Evolutionary conservation across 2,329 filamentous ascomycete genomes (phyloP).

Genomic region (Acrocalymma vagum): DNA sequence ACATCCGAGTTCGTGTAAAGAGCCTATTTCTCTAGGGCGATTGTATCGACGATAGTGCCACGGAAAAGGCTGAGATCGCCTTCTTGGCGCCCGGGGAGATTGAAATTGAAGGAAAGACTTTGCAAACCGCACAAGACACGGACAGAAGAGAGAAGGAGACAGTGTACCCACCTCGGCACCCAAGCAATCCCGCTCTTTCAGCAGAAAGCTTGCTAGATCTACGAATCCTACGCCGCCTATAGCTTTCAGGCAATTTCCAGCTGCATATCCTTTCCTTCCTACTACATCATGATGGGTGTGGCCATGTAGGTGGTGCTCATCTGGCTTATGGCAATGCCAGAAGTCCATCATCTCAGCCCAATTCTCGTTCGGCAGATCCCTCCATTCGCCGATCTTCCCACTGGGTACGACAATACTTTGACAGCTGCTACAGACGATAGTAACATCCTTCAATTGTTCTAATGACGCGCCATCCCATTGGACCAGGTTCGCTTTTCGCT

Average conservation of each 20-base stretch:
- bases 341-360: conserved; percentile 99
- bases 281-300: conserved; percentile 45
- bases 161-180: conserved; percentile 53
- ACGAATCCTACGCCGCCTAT: conserved; percentile 76
- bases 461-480: conserved; percentile 55
- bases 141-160: neutral
- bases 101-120: too few species aligned
- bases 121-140: neutral
- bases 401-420: conserved; percentile 21
- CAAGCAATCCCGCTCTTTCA: conserved; percentile 72
- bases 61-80: conserved; percentile 55
- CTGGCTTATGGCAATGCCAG: conserved; percentile 98
- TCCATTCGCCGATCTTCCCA: conserved; percentile 68
- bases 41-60: conserved; percentile 67
- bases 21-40: conserved; percentile 60
- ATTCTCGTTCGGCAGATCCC: conserved; percentile 92
- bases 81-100: conserved; percentile 67
- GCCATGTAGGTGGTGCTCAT: conserved; percentile 65
- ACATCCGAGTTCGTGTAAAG: conserved; percentile 30
- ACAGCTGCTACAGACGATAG: conserved; percentile 39
- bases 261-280: conserved; percentile 76
- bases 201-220: conserved; percentile 79
- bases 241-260: conserved; percentile 76
- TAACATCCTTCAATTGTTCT: conserved; percentile 21
- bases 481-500: conserved; percentile 46